phyloP scores from a whole-genome alignment of 2,329 filamentous ascomycete species.

The Lasiodiplodia gonubiensis region DNA sequence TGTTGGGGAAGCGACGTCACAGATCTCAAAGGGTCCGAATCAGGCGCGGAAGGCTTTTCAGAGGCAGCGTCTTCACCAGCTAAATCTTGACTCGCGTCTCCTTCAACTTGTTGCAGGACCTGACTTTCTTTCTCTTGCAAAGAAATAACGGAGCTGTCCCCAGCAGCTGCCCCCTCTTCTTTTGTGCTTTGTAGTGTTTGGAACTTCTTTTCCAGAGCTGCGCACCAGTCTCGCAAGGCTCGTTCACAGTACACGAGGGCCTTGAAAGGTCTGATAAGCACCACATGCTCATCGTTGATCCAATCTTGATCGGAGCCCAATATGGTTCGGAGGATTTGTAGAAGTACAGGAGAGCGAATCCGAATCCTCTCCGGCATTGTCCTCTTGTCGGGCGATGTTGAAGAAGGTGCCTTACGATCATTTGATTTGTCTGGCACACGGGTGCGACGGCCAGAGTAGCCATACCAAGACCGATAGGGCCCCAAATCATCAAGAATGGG shows the following conservation, averaged over 20 bases:
- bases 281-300: fast-evolving
- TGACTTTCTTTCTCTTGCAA: fast-evolving
- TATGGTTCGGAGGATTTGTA: background rate
- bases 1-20: too few species aligned
- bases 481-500: background rate
- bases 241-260: background rate
- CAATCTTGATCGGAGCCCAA: background rate
- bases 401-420: fast-evolving
- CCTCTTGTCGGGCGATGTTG: fast-evolving
- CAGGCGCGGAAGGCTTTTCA: too few species aligned
- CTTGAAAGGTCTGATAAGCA: background rate
- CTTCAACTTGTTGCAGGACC: fast-evolving
- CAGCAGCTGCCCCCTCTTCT: background rate
- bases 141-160: fast-evolving
- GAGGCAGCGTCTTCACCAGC: too few species aligned
- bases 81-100: too few species aligned
- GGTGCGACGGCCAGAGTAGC: background rate
- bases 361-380: background rate
- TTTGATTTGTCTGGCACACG: background rate
- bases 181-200: background rate
- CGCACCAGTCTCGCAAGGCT: background rate
- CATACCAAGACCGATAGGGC: background rate
- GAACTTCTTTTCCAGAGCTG: background rate
- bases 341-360: background rate
- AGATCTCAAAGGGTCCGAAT: too few species aligned